phyloP scores from a whole-genome alignment of 495 filamentous ascomycete genomes.

The Aspergillus carlsbadensis region DNA sequence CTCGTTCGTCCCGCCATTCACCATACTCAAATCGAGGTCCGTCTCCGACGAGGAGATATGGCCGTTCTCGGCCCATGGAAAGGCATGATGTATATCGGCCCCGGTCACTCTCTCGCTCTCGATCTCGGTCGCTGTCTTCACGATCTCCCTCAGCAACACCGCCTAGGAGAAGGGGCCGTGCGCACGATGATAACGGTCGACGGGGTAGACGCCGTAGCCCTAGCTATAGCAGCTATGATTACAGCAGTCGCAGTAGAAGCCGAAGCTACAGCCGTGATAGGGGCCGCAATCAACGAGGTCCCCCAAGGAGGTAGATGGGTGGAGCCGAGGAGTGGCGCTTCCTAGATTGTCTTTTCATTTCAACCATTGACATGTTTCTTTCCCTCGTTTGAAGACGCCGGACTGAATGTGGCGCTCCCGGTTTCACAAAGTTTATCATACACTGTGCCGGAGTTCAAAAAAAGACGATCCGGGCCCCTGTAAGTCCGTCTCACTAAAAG shows the following conservation, averaged over 20 bases:
- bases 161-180: constrained; percentile 28
- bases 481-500: constrained; percentile 48
- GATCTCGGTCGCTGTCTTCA: constrained; percentile 41
- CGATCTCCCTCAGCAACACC: constrained; percentile 32
- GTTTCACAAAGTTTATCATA: too few species aligned
- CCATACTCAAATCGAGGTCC: constrained; percentile 28
- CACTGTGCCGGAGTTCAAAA: too few species aligned
- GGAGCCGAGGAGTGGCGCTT: too few species aligned
- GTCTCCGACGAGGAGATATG: constrained; percentile 39
- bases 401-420: too few species aligned
- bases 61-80: constrained; percentile 38
- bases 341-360: too few species aligned
- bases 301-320: constrained; percentile 15
- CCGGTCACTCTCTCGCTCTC: constrained; percentile 44
- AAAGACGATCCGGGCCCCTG: too few species aligned
- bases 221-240: constrained; percentile 54
- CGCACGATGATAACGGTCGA: constrained; percentile 31
- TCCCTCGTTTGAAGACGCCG: too few species aligned
- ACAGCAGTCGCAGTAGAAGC: constrained; percentile 47
- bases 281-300: constrained; percentile 32
- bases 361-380: neutral
- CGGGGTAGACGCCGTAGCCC: constrained; percentile 49
- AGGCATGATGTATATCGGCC: constrained; percentile 53
- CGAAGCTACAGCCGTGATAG: constrained; percentile 42
- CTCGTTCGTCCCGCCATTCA: constrained; percentile 28